These are phyloP conservation scores for Pistacia integerrima DNA, from an alignment of 345 rosid species.

Conservation along the genomic window DNA sequence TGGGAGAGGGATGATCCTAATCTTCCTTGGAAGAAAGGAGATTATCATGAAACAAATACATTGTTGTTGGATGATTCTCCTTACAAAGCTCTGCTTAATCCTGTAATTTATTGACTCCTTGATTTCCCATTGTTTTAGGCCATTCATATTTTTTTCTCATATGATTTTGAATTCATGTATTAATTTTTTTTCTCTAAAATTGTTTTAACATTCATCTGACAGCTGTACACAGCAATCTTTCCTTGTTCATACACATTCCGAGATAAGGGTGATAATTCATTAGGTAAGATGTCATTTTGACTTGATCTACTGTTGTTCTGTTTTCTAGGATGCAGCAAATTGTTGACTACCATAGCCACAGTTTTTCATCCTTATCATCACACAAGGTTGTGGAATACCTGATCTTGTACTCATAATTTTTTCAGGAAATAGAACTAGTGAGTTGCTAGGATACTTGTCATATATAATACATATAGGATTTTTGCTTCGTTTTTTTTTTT, in stretches of 20 bases:
- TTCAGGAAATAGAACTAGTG: not conserved
- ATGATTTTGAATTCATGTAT: not conserved
- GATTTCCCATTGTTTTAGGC: not conserved
- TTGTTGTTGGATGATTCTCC: conserved; percentile 89
- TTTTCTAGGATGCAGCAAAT: not conserved
- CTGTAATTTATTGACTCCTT: conserved; percentile 46
- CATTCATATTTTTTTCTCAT: not conserved
- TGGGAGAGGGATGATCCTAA: conserved; percentile 68
- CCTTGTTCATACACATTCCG: conserved; percentile 64
- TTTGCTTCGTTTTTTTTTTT: not conserved
- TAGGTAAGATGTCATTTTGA: conserved; percentile 49
- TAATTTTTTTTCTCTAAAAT: conserved; percentile 12
- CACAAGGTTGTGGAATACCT: too few species aligned
- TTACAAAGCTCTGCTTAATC: conserved; percentile 91
- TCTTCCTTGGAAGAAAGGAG: conserved; percentile 69
- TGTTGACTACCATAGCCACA: not conserved
- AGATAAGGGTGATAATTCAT: conserved; percentile 46
- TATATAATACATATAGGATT: too few species aligned
- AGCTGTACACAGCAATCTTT: conserved; percentile 77
- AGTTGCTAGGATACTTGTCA: not conserved
- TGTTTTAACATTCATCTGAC: conserved; percentile 21
- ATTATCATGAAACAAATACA: conserved; percentile 74
- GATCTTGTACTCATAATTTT: too few species aligned
- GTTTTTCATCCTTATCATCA: not conserved
- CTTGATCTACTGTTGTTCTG: not conserved